phyloP scores from a whole-genome alignment of 177 flowering plant species.

The Vitis hybrid region DNA sequence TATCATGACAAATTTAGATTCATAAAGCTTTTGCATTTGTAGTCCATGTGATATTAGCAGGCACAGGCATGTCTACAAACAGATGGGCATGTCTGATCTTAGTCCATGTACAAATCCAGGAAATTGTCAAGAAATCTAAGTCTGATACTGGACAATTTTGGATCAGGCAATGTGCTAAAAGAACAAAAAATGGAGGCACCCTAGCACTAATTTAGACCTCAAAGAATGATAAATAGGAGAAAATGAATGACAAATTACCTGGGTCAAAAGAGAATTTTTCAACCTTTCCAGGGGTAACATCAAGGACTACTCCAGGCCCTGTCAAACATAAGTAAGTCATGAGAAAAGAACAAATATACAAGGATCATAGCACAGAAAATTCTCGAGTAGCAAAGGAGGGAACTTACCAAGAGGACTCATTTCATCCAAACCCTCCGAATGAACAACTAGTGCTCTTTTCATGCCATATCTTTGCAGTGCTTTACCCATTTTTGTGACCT shows the following conservation, averaged over 20 bases:
- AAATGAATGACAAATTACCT: conserved; percentile 33
- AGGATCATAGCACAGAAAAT: background rate
- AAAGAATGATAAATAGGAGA: background rate
- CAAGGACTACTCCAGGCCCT: conserved; percentile 85
- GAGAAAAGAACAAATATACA: background rate
- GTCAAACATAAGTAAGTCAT: background rate
- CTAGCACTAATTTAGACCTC: too few species aligned
- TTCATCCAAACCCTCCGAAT: conserved; percentile 94
- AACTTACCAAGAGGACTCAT: conserved; percentile 90
- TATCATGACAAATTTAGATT: too few species aligned
- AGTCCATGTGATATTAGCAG: background rate
- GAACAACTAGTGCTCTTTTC: conserved; percentile 93
- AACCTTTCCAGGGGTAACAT: conserved; percentile 77
- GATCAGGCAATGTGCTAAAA: too few species aligned
- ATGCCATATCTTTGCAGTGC: conserved; percentile 90
- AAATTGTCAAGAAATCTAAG: too few species aligned
- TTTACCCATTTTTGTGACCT: conserved; percentile 92
- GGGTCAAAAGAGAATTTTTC: conserved; percentile 84
- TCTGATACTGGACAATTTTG: too few species aligned
- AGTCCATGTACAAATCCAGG: too few species aligned
- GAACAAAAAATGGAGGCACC: too few species aligned
- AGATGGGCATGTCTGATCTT: background rate
- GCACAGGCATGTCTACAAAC: background rate
- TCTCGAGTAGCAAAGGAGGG: background rate
- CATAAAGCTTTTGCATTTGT: background rate